phyloP scores from a whole-genome alignment of 805 yeast species.

The Sugiyamaella mastotermitis region DNA sequence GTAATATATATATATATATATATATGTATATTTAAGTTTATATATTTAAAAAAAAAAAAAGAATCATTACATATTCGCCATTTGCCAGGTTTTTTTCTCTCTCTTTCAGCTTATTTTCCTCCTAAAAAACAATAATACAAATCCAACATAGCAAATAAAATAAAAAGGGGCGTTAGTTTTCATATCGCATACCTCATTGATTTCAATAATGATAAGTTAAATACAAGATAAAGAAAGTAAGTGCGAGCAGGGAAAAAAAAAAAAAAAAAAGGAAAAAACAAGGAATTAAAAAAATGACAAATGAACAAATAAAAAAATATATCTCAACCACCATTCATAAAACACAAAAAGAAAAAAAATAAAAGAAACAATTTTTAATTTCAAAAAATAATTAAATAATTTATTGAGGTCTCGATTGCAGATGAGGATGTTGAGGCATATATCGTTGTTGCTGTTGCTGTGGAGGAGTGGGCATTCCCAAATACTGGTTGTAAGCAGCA shows the following conservation, averaged over 20 bases:
- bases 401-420: slow-evolving; percentile 16
- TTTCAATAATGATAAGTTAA: no score
- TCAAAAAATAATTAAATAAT: neutral
- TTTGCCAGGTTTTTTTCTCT: no score
- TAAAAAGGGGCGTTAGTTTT: no score
- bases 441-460: slow-evolving; percentile 23
- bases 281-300: neutral
- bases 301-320: neutral
- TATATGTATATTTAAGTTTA: no score
- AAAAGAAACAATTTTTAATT: neutral
- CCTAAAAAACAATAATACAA: no score
- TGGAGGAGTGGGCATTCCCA: slow-evolving; percentile 28
- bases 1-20: no score
- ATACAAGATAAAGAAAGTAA: neutral
- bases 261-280: neutral
- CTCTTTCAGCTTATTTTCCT: no score
- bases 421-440: slow-evolving; percentile 22
- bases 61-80: no score
- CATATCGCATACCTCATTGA: no score
- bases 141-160: no score
- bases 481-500: slow-evolving; percentile 59
- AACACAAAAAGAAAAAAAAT: neutral
- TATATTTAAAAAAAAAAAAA: no score
- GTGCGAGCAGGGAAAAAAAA: neutral
- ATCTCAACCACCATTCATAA: neutral